phyloP scores from a whole-genome alignment of 2,329 filamentous ascomycete genomes.

The Fusarium sp. region DNA sequence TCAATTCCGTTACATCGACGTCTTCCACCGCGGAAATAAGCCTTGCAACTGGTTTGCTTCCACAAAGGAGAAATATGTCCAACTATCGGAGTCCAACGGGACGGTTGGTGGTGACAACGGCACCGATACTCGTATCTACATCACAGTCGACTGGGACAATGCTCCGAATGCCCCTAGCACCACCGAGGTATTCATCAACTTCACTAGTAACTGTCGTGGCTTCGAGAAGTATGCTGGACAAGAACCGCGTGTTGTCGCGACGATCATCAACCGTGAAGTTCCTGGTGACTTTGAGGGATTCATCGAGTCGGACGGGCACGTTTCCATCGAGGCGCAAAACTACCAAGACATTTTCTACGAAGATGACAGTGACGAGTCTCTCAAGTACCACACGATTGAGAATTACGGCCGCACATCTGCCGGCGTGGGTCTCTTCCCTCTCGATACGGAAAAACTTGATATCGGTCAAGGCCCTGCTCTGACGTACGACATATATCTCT shows the following conservation, averaged over 20 bases:
- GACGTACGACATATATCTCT: constrained; percentile 72
- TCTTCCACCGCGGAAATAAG: constrained; percentile 51
- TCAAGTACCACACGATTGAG: constrained; percentile 62
- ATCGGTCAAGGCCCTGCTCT: constrained; percentile 64
- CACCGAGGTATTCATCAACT: constrained; percentile 63
- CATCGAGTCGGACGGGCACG: constrained; percentile 70
- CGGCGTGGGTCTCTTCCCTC: constrained; percentile 68
- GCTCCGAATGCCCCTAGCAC: constrained; percentile 56
- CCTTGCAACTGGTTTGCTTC: constrained; percentile 47
- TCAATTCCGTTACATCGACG: constrained; percentile 48
- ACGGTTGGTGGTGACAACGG: constrained; percentile 47
- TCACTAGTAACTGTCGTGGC: constrained; percentile 60
- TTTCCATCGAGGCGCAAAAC: constrained; percentile 67
- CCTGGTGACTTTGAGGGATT: constrained; percentile 70
- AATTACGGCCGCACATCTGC: constrained; percentile 69
- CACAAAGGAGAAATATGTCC: constrained; percentile 49
- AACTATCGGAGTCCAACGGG: constrained; percentile 46
- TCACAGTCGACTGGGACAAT: constrained; percentile 50
- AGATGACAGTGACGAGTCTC: constrained; percentile 42
- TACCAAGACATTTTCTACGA: constrained; percentile 56
- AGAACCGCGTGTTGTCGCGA: constrained; percentile 64
- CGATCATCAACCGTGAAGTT: constrained; percentile 62
- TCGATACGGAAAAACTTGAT: constrained; percentile 62
- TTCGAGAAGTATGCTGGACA: constrained; percentile 55
- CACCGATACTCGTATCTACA: constrained; percentile 45